These are phyloP conservation scores for Tricholoma hemisulphureum DNA, from an alignment of 768 basidiomycete genomes.

Conservation along the genomic window DNA sequence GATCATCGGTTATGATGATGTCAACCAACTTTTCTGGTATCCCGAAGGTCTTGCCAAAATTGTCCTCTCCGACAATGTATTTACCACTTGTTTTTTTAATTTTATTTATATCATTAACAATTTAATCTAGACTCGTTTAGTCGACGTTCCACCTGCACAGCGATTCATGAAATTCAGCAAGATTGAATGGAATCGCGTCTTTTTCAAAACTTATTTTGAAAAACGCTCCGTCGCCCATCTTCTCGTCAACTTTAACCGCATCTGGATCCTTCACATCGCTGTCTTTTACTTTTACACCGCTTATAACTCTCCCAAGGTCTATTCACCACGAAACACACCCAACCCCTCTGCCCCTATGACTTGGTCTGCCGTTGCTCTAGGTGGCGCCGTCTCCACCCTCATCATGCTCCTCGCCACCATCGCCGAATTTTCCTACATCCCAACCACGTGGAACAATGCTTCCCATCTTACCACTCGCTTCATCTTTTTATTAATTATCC, in stretches of 20 bases:
- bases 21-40: slow-evolving; percentile 99
- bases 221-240: slow-evolving; percentile 92
- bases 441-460: slow-evolving; percentile 98
- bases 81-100: slow-evolving; percentile 12
- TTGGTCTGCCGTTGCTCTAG: slow-evolving; percentile 94
- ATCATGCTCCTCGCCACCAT: slow-evolving; percentile 95
- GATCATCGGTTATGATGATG: slow-evolving; percentile 99
- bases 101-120: too few species aligned
- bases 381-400: slow-evolving; percentile 87
- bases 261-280: slow-evolving; percentile 95
- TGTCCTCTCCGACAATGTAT: slow-evolving; percentile 80
- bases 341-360: slow-evolving; percentile 84
- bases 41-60: slow-evolving; percentile 96
- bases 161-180: slow-evolving; percentile 91
- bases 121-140: slow-evolving; percentile 83
- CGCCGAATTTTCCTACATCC: slow-evolving; percentile 95
- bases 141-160: slow-evolving; percentile 88
- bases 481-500: slow-evolving; percentile 86
- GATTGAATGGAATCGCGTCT: slow-evolving; percentile 91
- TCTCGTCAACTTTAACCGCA: slow-evolving; percentile 97
- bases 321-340: slow-evolving; percentile 66
- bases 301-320: slow-evolving; percentile 94
- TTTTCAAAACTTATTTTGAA: slow-evolving; percentile 99
- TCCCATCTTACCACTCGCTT: slow-evolving; percentile 94
- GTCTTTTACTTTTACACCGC: slow-evolving; percentile 97